Percentiles rank a stretch among this genome's conserved stretches.
Evolutionary conservation across 148 eudicot genomes (phyloP).

Genomic region (Simmondsia chinensis): DNA sequence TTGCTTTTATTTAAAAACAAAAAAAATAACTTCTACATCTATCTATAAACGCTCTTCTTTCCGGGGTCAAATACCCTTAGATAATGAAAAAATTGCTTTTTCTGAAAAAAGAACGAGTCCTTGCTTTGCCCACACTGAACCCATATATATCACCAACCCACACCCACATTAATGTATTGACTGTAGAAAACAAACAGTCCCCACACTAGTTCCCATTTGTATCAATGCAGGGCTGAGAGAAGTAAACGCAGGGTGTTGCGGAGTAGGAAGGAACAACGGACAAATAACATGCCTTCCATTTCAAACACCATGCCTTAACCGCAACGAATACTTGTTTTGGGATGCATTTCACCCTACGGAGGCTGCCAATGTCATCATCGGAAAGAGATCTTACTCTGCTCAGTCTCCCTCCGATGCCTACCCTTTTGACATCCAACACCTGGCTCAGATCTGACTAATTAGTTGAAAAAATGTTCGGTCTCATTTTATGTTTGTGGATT

Average conservation of each 20-base stretch:
- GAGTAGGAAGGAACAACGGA: slow-evolving; percentile 83
- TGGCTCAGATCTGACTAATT: slow-evolving; percentile 28
- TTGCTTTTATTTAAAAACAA: too few relatives aligned
- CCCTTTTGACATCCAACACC: slow-evolving; percentile 42
- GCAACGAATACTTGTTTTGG: slow-evolving; percentile 54
- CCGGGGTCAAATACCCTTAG: too few relatives aligned
- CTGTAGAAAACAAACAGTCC: too few relatives aligned
- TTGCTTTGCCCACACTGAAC: too few relatives aligned
- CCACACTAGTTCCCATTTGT: neutral
- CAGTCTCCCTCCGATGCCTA: slow-evolving; percentile 32
- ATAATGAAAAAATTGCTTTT: too few relatives aligned
- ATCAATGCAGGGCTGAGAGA: slow-evolving; percentile 51
- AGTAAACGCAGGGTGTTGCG: slow-evolving; percentile 77
- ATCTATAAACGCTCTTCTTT: too few relatives aligned
- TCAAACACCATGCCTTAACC: slow-evolving; percentile 38
- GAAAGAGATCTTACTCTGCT: slow-evolving; percentile 37
- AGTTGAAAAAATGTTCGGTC: too few relatives aligned
- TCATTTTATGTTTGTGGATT: too few relatives aligned
- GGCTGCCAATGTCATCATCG: slow-evolving; percentile 42
- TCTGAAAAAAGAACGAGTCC: too few relatives aligned
- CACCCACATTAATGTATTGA: too few relatives aligned
- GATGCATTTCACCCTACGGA: slow-evolving; percentile 67
- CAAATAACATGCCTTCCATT: slow-evolving; percentile 71
- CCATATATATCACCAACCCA: too few relatives aligned
- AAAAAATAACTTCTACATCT: too few relatives aligned